Conservation (phyloP, 1,284 basidiomycete genomes). For the Ustilago esculenta region DNA sequence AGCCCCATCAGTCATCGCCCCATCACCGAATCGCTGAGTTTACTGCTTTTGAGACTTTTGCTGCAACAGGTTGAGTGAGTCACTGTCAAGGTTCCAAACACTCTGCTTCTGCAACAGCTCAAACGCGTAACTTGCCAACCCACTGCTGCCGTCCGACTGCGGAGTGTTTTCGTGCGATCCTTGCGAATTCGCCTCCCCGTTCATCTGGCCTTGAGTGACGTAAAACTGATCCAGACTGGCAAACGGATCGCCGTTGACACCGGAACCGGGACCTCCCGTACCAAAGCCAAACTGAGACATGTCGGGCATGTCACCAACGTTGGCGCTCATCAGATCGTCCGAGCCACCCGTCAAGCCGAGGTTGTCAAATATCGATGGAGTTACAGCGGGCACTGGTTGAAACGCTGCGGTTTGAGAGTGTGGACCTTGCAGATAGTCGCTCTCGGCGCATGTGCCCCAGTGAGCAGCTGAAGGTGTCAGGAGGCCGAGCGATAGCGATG, state of each 20-base stretch:
- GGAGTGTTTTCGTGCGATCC: constrained; percentile 9
- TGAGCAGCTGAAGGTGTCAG: constrained; percentile 20
- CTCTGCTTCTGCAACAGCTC: constrained; percentile 47
- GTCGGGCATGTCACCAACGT: constrained; percentile 8
- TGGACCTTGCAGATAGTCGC: constrained; percentile 25
- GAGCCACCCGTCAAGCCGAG: constrained; percentile 10
- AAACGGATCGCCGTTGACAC: constrained; percentile 8
- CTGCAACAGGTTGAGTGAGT: constrained; percentile 35
- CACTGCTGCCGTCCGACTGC: constrained; percentile 30
- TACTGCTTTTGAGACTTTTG: constrained; percentile 11
- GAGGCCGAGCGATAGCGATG: constrained; percentile 33
- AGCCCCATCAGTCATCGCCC: too few species aligned
- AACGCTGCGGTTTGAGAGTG: constrained; percentile 25
- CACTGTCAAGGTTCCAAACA: constrained; percentile 43
- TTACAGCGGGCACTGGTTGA: constrained; percentile 23
- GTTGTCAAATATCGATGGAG: constrained; percentile 43
- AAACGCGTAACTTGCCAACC: constrained; percentile 36
- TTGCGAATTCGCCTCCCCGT: background rate
- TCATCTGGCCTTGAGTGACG: too few species aligned
- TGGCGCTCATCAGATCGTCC: constrained; percentile 15
- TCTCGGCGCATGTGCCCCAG: constrained; percentile 14
- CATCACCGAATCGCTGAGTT: too few species aligned
- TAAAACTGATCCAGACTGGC: constrained; percentile 15
- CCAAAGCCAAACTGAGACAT: constrained; percentile 19
- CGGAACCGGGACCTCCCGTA: background rate